These are phyloP conservation scores for Apocynum venetum DNA, from an alignment of 257 asterid genomes.

Conservation along the genomic window DNA sequence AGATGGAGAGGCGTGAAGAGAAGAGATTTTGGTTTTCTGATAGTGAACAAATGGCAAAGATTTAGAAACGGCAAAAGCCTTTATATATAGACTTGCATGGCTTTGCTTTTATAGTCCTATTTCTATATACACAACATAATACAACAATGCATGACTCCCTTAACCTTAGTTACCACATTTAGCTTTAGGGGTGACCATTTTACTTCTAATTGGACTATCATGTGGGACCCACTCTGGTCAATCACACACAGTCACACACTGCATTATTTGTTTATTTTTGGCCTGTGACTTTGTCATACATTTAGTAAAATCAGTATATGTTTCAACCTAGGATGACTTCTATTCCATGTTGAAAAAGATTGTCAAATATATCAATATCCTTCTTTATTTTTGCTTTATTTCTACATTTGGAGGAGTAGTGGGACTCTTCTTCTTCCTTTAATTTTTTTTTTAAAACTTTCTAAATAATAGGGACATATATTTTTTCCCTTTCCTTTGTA, in stretches of 20 bases:
- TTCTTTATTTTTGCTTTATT: background rate
- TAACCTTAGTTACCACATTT: conserved; percentile 10
- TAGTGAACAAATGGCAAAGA: conserved; percentile 53
- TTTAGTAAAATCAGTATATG: background rate
- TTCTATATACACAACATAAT: background rate
- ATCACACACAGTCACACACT: background rate
- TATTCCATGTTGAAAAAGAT: background rate
- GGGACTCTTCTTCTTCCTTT: background rate
- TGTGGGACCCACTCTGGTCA: background rate
- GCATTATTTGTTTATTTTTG: background rate
- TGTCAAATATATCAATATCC: background rate
- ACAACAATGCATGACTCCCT: conserved; percentile 20
- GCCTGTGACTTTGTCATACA: background rate
- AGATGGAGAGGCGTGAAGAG: conserved; percentile 43
- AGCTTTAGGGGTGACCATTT: background rate
- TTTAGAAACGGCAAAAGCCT: conserved; percentile 53
- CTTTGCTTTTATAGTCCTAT: conserved; percentile 27
- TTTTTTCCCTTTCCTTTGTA: no score
- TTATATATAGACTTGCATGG: conserved; percentile 64
- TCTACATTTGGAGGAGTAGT: background rate
- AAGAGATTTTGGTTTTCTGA: conserved; percentile 25
- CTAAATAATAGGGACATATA: no score
- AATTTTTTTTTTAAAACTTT: background rate
- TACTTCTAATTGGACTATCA: background rate
- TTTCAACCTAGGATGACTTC: background rate